Conservation (phyloP, 129 eudicot genomes). For the Flaveria trinervia region DNA sequence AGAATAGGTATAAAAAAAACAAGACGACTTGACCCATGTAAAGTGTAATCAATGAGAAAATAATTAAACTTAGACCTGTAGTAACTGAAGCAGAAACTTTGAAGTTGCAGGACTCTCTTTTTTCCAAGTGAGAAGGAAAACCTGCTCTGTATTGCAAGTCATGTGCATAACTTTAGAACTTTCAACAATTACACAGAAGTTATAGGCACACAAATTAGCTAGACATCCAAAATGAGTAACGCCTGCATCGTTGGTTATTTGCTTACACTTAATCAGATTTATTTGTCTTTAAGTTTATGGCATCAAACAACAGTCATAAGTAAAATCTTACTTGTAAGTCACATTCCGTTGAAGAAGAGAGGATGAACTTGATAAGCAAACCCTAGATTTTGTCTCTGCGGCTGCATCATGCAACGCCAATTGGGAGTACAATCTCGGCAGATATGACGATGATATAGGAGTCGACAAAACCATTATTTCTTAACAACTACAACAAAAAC, state of each 20-base stretch:
- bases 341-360: conserved; percentile 36
- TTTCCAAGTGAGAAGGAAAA: conserved; percentile 35
- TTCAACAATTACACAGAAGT: conserved; percentile 7
- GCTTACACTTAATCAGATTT: background rate
- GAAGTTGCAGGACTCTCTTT: conserved; percentile 26
- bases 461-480: conserved; percentile 45
- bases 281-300: background rate
- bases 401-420: conserved; percentile 25
- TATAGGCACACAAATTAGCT: conserved; percentile 10
- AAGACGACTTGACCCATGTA: background rate
- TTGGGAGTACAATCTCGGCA: conserved; percentile 26
- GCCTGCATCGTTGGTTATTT: background rate
- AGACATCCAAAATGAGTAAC: background rate
- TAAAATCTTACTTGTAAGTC: conserved; percentile 35
- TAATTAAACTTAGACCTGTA: conserved; percentile 32
- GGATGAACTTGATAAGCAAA: conserved; percentile 29
- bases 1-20: background rate
- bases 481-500: conserved; percentile 9
- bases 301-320: background rate
- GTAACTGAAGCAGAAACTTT: conserved; percentile 42
- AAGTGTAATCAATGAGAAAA: background rate
- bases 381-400: conserved; percentile 25
- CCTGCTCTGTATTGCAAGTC: conserved; percentile 37
- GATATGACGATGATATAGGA: conserved; percentile 40
- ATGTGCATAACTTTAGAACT: conserved; percentile 1